These are phyloP conservation scores for Phytophthora multivora DNA, from an alignment of 352 stramenopile species.

Conservation along the genomic window DNA sequence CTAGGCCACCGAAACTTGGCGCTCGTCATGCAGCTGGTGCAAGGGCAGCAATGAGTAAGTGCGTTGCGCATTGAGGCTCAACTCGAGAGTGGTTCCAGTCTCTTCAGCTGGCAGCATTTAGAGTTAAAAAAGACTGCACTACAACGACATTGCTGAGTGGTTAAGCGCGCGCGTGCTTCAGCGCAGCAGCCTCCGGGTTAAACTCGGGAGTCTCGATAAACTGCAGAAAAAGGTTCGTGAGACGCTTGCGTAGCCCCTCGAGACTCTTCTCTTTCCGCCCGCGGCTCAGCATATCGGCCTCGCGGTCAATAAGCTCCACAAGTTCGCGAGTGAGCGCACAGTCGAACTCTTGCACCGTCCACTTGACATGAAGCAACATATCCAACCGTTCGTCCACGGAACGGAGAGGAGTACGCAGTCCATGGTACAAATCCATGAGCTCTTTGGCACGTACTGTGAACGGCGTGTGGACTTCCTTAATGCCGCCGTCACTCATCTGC, in stretches of 20 bases:
- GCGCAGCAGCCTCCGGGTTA: constrained; percentile 87
- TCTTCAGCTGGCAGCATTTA: too few species aligned
- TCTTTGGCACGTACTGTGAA: constrained; percentile 90
- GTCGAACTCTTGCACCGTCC: constrained; percentile 93
- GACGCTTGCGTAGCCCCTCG: constrained; percentile 83
- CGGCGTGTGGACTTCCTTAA: constrained; percentile 91
- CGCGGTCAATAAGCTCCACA: constrained; percentile 92
- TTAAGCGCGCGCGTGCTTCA: constrained; percentile 42
- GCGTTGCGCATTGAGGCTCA: too few species aligned
- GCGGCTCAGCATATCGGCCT: constrained; percentile 92
- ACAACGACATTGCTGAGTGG: not conserved
- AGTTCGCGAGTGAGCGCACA: constrained; percentile 90
- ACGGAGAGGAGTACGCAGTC: constrained; percentile 55
- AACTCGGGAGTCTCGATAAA: constrained; percentile 94
- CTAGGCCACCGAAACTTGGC: too few species aligned
- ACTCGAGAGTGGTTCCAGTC: too few species aligned
- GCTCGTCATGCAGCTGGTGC: too few species aligned
- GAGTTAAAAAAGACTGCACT: too few species aligned
- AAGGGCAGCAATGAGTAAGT: too few species aligned
- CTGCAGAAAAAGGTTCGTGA: constrained; percentile 90
- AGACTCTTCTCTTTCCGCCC: constrained; percentile 81
- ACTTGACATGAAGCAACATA: constrained; percentile 93
- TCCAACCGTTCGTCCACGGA: constrained; percentile 89
- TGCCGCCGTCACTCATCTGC: constrained; percentile 91
- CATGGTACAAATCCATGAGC: constrained; percentile 88